Percentiles rank a stretch among this genome's conserved stretches.
Evolutionary conservation across 1,284 basidiomycete genomes (phyloP).

Genomic region (Sporisorium reilianum): DNA sequence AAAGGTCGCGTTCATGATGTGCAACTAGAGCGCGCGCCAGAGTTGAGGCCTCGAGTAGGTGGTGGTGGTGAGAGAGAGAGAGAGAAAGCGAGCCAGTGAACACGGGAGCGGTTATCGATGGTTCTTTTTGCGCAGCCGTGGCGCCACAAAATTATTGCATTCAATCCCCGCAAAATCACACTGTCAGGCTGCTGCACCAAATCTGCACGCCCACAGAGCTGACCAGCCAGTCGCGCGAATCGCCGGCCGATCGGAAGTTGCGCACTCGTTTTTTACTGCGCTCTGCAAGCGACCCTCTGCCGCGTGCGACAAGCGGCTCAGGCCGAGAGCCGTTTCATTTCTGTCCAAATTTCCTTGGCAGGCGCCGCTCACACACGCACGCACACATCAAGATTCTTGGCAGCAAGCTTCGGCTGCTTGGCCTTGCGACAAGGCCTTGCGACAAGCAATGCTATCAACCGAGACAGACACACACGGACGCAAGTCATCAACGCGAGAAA

Average conservation of each 20-base stretch:
- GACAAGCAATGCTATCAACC: not conserved
- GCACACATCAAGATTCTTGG: conserved; percentile 13
- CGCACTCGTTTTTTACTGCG: not conserved
- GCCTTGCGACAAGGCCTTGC: not conserved
- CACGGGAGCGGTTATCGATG: not conserved
- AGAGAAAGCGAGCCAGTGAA: no score
- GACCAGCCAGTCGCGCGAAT: not conserved
- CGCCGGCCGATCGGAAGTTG: conserved; percentile 2
- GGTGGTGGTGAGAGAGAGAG: not conserved
- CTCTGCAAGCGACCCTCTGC: not conserved
- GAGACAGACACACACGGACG: not conserved
- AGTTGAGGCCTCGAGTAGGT: not conserved
- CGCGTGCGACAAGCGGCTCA: no score
- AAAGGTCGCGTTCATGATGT: conserved; percentile 8
- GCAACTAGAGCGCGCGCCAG: not conserved
- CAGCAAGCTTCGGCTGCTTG: not conserved
- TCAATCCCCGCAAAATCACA: not conserved
- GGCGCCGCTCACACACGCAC: not conserved
- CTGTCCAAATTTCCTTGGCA: no score
- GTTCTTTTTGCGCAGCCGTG: not conserved
- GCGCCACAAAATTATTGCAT: not conserved
- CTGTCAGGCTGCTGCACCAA: not conserved
- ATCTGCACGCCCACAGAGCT: not conserved
- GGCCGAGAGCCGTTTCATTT: no score
- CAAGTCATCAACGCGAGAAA: no score